Percentiles rank a stretch among this genome's conserved stretches.
Evolutionary conservation across 2,329 filamentous ascomycete genomes (phyloP).

Genomic region (Lachnellula subtilissima): DNA sequence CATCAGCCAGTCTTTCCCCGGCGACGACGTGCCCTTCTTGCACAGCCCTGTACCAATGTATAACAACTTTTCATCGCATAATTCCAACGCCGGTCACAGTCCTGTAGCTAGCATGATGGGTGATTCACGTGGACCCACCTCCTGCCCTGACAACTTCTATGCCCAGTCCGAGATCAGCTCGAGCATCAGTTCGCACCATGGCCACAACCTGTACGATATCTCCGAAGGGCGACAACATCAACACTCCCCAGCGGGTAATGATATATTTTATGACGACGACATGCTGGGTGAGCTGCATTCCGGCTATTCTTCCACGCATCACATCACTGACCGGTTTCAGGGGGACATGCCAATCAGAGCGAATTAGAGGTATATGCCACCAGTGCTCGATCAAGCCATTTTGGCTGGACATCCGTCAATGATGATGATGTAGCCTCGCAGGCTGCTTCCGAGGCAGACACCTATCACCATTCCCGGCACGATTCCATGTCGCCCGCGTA

Average conservation of each 20-base stretch:
- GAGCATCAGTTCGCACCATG: slow-evolving; percentile 53
- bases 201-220: slow-evolving; percentile 46
- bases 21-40: slow-evolving; percentile 53
- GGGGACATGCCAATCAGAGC: slow-evolving; percentile 17
- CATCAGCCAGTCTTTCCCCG: slow-evolving; percentile 48
- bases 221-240: slow-evolving; percentile 28
- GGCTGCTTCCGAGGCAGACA: slow-evolving; percentile 24
- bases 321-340: slow-evolving; percentile 15
- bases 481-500: slow-evolving; percentile 49
- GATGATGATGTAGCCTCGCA: slow-evolving; percentile 31
- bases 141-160: slow-evolving; percentile 58
- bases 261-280: slow-evolving; percentile 35
- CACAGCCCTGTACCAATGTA: slow-evolving; percentile 54
- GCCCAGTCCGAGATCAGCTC: slow-evolving; percentile 57
- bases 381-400: slow-evolving; percentile 29
- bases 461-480: slow-evolving; percentile 28
- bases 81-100: slow-evolving; percentile 49
- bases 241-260: slow-evolving; percentile 24
- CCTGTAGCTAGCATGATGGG: slow-evolving; percentile 49
- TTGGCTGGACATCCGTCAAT: slow-evolving; percentile 30
- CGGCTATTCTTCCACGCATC: slow-evolving; percentile 9
- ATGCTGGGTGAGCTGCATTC: slow-evolving; percentile 33
- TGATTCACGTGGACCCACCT: slow-evolving; percentile 50
- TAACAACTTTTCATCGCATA: slow-evolving; percentile 48
- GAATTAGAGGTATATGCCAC: slow-evolving; percentile 29